Percentiles rank a stretch among this genome's conserved stretches.
Conservation (phyloP, 108 stramenopile genomes). For the Cylindrotheca fusiformis region DNA sequence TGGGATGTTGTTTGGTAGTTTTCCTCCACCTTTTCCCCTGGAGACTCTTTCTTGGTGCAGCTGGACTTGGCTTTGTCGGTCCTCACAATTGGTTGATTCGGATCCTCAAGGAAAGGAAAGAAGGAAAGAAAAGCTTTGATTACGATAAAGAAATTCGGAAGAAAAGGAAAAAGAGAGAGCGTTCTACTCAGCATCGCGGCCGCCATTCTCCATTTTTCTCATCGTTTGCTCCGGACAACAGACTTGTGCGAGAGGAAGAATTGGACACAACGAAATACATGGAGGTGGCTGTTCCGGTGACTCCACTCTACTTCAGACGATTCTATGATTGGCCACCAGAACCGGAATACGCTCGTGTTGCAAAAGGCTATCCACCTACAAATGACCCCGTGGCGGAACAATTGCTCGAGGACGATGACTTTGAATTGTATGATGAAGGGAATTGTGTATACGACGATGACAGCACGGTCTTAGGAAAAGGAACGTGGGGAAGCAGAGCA, state of each 20-base stretch:
- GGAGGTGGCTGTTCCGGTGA: slow-evolving; percentile 46
- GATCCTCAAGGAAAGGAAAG: slow-evolving; percentile 4
- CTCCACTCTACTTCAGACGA: slow-evolving; percentile 38
- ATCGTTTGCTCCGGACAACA: slow-evolving; percentile 10
- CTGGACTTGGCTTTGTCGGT: slow-evolving; percentile 40
- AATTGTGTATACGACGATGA: background rate
- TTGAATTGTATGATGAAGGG: slow-evolving; percentile 8
- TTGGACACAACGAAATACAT: slow-evolving; percentile 10
- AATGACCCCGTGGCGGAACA: slow-evolving; percentile 2
- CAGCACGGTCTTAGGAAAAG: no score
- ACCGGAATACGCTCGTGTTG: slow-evolving; percentile 27
- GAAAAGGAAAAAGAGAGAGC: background rate
- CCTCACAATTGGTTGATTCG: slow-evolving; percentile 31
- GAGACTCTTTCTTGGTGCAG: slow-evolving; percentile 35
- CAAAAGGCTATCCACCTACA: background rate
- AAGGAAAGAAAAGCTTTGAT: background rate
- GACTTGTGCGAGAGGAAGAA: background rate
- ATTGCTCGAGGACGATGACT: slow-evolving; percentile 9
- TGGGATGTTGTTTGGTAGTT: slow-evolving; percentile 20
- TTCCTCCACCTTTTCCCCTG: slow-evolving; percentile 52
- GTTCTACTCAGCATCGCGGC: background rate
- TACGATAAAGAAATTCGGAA: background rate
- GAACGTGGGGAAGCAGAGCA: no score
- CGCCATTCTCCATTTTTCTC: slow-evolving; percentile 2
- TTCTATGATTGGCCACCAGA: slow-evolving; percentile 69